Percentiles rank a stretch among this genome's conserved stretches.
Evolutionary conservation across 495 filamentous ascomycete genomes (phyloP).

Genomic region (Neurospora sp.): DNA sequence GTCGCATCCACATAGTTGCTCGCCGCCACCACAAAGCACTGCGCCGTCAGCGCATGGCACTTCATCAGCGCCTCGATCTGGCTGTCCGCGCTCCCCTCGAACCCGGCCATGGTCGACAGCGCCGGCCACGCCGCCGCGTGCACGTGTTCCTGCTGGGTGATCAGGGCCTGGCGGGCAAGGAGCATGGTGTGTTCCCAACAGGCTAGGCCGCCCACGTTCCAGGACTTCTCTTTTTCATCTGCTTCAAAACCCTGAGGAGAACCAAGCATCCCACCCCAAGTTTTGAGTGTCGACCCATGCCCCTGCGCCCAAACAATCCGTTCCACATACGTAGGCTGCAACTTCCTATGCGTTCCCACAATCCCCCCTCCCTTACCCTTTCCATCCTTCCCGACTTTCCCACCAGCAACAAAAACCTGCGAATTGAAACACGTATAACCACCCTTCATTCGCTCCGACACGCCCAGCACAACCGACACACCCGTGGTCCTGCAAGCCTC

Average conservation of each 20-base stretch:
- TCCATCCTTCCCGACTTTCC: neutral
- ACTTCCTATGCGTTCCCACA: slow-evolving; percentile 36
- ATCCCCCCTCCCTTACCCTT: slow-evolving; percentile 13
- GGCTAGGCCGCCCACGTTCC: slow-evolving; percentile 34
- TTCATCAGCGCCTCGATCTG: slow-evolving; percentile 38
- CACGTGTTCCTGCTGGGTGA: slow-evolving; percentile 28
- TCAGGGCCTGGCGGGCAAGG: slow-evolving; percentile 31
- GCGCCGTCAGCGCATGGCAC: slow-evolving; percentile 31
- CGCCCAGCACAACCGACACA: slow-evolving; percentile 24
- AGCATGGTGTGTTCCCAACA: slow-evolving; percentile 43
- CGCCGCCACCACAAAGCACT: slow-evolving; percentile 30
- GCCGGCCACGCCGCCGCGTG: slow-evolving; percentile 33
- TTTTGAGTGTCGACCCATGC: slow-evolving; percentile 25
- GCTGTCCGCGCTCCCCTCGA: slow-evolving; percentile 22
- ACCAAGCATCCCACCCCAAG: slow-evolving; percentile 2
- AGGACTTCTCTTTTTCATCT: slow-evolving; percentile 9
- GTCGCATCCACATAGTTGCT: slow-evolving; percentile 30
- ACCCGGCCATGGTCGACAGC: slow-evolving; percentile 26
- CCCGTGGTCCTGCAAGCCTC: slow-evolving; percentile 19
- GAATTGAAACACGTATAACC: slow-evolving; percentile 35
- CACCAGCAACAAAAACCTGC: slow-evolving; percentile 28
- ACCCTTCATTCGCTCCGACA: slow-evolving; percentile 28
- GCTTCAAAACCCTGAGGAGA: neutral
- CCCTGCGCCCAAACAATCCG: slow-evolving; percentile 36
- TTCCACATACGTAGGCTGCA: slow-evolving; percentile 40